Evolutionary conservation across 2,329 filamentous ascomycete genomes (phyloP).

Genomic region (Cordyceps cateniannulata): DNA sequence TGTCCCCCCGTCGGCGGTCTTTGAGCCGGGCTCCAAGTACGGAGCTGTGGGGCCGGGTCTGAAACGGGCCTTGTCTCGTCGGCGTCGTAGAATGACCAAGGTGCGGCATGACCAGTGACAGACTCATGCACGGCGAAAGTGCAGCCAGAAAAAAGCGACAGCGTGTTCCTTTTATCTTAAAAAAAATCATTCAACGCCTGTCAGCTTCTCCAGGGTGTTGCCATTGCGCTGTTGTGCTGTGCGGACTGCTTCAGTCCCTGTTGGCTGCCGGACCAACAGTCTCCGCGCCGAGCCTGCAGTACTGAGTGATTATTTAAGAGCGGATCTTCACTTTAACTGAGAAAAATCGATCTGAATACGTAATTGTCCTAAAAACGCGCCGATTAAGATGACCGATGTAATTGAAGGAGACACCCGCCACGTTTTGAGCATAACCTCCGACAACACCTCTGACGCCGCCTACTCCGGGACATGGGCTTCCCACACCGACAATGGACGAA

Average conservation of each 20-base stretch:
- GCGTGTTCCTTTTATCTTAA: no score
- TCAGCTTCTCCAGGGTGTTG: neutral
- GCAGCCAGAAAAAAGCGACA: neutral
- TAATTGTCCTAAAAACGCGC: neutral
- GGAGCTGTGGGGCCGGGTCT: conserved; percentile 15
- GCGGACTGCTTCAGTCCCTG: neutral
- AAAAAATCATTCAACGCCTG: neutral
- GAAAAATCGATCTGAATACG: no score
- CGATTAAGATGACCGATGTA: neutral
- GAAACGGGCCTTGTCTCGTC: conserved; percentile 28
- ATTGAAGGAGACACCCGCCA: conserved; percentile 4
- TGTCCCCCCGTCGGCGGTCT: neutral
- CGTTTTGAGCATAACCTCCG: conserved; percentile 3
- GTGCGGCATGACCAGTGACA: conserved; percentile 22
- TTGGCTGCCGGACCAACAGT: no score
- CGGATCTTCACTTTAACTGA: no score
- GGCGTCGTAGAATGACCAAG: conserved; percentile 23
- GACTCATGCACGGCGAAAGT: neutral
- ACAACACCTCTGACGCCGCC: conserved; percentile 7
- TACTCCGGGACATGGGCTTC: neutral
- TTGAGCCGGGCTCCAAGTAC: neutral
- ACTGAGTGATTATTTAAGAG: no score
- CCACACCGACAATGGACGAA: neutral
- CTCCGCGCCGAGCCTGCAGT: no score
- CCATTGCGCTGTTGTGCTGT: neutral